Base-by-base conservation (phyloP, 768 basidiomycete species). In the Hirschioporus abietinus region DNA sequence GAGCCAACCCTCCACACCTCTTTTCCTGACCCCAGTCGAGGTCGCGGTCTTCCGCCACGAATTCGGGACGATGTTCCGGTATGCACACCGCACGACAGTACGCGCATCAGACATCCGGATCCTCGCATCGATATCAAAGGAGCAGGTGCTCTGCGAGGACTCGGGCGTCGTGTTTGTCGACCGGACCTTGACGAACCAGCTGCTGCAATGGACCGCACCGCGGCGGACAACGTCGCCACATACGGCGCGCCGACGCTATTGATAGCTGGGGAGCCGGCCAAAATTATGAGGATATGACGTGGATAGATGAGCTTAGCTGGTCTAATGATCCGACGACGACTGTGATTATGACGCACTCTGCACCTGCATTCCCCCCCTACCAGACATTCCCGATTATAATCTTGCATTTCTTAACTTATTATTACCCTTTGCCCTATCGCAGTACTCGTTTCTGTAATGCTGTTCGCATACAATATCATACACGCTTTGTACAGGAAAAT, bases 51-150 rank as follows among this genome's bases (percentile, higher is more conserved):
- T 77, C 69, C 73, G 75, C 26, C 78, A 78, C 74, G 78, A 78
- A 64, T 78, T 78, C 73, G 76, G 76, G 73, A 78, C 75, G 65
- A 76, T 76, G 69, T 78, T 78, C 74, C 76, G 78, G 63, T 78
- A 74, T 70, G 77, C 78, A 57, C 76, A 78, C 67, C 66, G 70
- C 63, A 71, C 75, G 20, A 64, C 70, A 36, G 71, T 78, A 26
- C 78, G 78, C 67, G 76, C 78, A 23, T 70, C 76, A 1, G 78
- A 78, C 71, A 68, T 78, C 52, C 76, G 70, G 67, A 71, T 78
- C 66, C 71, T 78, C 68, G 75, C 76, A 68, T 70, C 72, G 35
- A 71, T 78, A 71, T 74, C 70, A 67, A 74, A 73, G 60, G 64
- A 63, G 59, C 68, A 68, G 68, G 70, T 75, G 65, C 68, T 74